phyloP scores from a whole-genome alignment of 306 rosid genomes.

The Dryas octopetala region DNA sequence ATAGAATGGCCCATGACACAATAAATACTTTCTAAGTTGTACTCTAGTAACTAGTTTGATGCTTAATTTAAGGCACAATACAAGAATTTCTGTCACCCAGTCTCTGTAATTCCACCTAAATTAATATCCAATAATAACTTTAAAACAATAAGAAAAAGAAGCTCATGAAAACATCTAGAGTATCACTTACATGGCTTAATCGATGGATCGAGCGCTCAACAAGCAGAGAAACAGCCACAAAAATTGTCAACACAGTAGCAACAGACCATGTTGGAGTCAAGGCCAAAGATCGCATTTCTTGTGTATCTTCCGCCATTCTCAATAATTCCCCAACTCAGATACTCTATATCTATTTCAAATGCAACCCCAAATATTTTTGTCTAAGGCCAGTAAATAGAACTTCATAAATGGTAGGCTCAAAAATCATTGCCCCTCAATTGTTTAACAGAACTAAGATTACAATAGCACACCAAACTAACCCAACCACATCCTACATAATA shows the following conservation, averaged over 20 bases:
- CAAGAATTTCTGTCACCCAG: neutral
- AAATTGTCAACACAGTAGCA: slow-evolving; percentile 85
- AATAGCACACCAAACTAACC: slow-evolving; percentile 9
- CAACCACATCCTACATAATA: slow-evolving; percentile 1
- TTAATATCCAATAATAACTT: neutral
- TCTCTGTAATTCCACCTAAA: neutral
- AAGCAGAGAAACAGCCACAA: slow-evolving; percentile 85
- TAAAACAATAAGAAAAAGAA: neutral
- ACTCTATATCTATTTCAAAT: slow-evolving; percentile 22
- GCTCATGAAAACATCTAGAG: neutral
- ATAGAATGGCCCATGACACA: neutral
- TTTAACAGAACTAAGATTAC: slow-evolving; percentile 4
- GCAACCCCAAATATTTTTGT: slow-evolving; percentile 1
- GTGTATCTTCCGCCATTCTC: slow-evolving; percentile 54
- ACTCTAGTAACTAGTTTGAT: neutral
- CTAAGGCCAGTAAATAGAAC: slow-evolving; percentile 5
- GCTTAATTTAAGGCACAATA: neutral
- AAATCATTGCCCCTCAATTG: neutral
- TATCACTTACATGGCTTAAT: slow-evolving; percentile 47
- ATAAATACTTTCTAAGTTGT: neutral
- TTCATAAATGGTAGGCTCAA: neutral
- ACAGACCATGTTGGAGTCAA: slow-evolving; percentile 99
- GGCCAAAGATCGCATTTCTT: slow-evolving; percentile 83
- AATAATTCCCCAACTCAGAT: slow-evolving; percentile 24
- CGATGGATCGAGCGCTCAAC: slow-evolving; percentile 93